phyloP scores from a whole-genome alignment of 345 rosid species.

The Cochlearia excelsa region DNA sequence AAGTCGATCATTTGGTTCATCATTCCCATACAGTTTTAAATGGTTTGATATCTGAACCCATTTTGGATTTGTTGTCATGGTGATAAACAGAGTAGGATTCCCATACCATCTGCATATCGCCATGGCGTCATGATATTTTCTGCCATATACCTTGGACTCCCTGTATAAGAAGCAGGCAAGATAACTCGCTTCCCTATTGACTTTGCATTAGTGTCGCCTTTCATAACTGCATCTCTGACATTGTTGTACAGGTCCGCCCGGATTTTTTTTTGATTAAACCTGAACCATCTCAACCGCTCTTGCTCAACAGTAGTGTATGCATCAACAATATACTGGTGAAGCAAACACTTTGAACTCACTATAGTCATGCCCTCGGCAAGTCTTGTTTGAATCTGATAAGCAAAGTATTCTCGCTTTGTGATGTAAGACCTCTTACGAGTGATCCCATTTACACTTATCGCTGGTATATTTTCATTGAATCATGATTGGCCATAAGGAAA shows the following conservation, averaged over 20 bases:
- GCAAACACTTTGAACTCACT: neutral
- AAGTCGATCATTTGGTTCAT: neutral
- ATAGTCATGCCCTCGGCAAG: neutral
- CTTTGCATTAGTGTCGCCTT: neutral
- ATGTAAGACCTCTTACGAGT: neutral
- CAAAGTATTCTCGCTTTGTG: neutral
- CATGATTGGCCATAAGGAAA: neutral
- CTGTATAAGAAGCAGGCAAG: neutral
- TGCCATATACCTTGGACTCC: neutral
- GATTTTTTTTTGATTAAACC: neutral
- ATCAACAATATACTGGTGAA: neutral
- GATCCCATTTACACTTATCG: neutral
- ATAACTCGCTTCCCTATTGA: neutral
- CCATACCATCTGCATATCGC: neutral
- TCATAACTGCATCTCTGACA: neutral
- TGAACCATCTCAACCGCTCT: neutral
- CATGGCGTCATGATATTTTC: neutral
- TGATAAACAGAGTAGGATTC: neutral
- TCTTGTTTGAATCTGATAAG: neutral
- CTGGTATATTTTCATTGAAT: neutral
- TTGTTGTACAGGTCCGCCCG: neutral
- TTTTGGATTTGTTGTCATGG: neutral
- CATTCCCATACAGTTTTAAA: neutral
- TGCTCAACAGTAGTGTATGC: neutral
- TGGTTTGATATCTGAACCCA: neutral